Base-by-base conservation (phyloP, 805 yeast genomes). In the Ogataea kodamae region DNA sequence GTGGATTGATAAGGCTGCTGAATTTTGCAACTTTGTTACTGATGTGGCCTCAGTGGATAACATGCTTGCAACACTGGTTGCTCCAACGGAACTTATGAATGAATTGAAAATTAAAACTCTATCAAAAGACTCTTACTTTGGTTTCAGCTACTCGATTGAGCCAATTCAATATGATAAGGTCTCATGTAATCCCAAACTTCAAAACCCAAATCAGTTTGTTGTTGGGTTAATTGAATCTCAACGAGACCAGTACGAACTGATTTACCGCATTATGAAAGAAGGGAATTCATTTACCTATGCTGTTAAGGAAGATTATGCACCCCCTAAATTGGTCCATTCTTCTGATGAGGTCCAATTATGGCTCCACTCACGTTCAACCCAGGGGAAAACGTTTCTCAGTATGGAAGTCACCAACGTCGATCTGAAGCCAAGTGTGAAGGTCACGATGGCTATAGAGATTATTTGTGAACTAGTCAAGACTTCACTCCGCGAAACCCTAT, bases 371-470 rank as follows among this genome's bases (percentile, higher is more conserved):
- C 54, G 3, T 27, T 32, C 13, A 39, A 38, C 11, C 55, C 56
- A 40, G 19, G 56, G 62, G 2, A 68, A 64, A 37, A 45, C 59
- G 0, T 55, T 65, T 9, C 40, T 76, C 0, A 68, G 79, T 3
- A 54, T 78, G 25, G 79, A 75, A 28, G 34, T 79, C 1, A 50
- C 58, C 1, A 59, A 61, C 19, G 35, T 60, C 1, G 20, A 28
- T 1, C 12, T 70, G 5, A 31, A 38, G 3, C 49, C 70, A 0
- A 52, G 59, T 13, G 68, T 75, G 0, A 28, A 35, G 7, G 59
- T 58, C 29, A 63, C 73, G 2, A 67, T 76, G 42, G 59, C 64
- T n/a, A 43, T 73, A 9, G 88, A 82, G 42, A 50, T 81, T 5
- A 38, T 81, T 2, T 62, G 69, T 7, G 76, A 74, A 30, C 33